Base-by-base conservation (phyloP, 2,329 filamentous ascomycete genomes). In the Alternaria ethzedia region DNA sequence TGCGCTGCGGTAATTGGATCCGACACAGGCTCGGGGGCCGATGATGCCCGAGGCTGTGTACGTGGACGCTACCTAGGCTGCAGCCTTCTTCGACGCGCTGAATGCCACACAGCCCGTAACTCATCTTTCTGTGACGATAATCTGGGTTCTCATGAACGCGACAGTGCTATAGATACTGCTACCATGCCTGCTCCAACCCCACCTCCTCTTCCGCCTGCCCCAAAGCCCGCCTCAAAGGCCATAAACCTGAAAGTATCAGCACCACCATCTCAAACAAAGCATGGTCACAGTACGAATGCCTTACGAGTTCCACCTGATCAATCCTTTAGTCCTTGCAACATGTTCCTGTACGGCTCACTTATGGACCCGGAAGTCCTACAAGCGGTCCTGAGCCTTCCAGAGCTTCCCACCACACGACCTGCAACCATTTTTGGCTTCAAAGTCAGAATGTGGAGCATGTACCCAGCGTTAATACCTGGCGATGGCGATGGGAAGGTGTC, bases 281-380 rank as follows among this genome's bases (percentile, higher is more conserved):
- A 41, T 41, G 2, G 1, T 41, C 36, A 3, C 36, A 41, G 2
- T 6, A 41, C 36, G 3, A 17, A 17, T 17, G 3, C 17, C 10
- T 4, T 45, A 21, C 2, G 1, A 30, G 0, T 20, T 1, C 6
- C 17, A 21, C 17, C 6, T 20, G 43, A 45, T 1, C 43, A 25
- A 58, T 54, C 62, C 44, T 77, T 75, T 52, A 59, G 66, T 2
- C 52, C 59, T 25, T 74, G 65, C 41, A 50, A 74, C 55, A 68
- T 78, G 65, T 78, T 79, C 52, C 71, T 79, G 66, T 78, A 79
- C 44, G 76, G 76, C 47, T 71, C 73, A 25, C 66, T 78, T 3
- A 77, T 75, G 69, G 77, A 78, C 57, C 62, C 74, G 21, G 66
- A 72, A 64, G 71, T 77, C 50, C 68, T 79, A 36, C 67, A 70